Percentiles rank a stretch among this genome's conserved stretches.
Evolutionary conservation across 2,329 filamentous ascomycete species (phyloP).

Genomic region (Aspergillus ustus): DNA sequence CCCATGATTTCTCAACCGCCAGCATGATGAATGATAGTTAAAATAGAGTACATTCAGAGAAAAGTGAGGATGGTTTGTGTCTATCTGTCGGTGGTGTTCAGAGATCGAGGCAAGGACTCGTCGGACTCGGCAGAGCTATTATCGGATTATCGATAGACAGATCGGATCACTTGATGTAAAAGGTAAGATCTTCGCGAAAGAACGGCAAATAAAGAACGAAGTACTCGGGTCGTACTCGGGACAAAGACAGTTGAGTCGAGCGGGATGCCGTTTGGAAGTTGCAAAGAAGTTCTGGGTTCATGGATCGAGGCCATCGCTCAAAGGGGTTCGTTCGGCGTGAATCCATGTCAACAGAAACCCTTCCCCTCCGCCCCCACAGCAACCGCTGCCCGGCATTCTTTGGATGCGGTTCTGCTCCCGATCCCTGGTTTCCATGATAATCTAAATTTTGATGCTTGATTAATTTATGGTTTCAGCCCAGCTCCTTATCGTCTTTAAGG

Average conservation of each 20-base stretch:
- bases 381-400: conserved; percentile 24
- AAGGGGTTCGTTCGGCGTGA: conserved; percentile 15
- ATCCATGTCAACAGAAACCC: conserved; percentile 30
- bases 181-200: conserved; percentile 27
- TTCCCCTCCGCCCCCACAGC: conserved; percentile 28
- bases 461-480: neutral
- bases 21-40: conserved; percentile 43
- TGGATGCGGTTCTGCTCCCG: conserved; percentile 18
- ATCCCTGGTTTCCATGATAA: conserved; percentile 9
- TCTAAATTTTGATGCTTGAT: conserved; percentile 7
- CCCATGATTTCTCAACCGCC: conserved; percentile 65
- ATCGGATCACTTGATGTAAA: conserved; percentile 18
- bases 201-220: conserved; percentile 12
- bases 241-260: conserved; percentile 1
- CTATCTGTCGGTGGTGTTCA: conserved; percentile 4
- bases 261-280: neutral
- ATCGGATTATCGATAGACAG: conserved; percentile 18
- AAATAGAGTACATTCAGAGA: conserved; percentile 37
- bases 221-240: conserved; percentile 4
- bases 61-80: conserved; percentile 15
- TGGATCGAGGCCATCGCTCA: conserved; percentile 3
- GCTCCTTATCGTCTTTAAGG: neutral
- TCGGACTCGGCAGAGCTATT: conserved; percentile 5
- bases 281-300: conserved; percentile 4
- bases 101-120: neutral